Conservation (phyloP, 1,139 yeast species). For the Casaregolazyma lundiana region DNA sequence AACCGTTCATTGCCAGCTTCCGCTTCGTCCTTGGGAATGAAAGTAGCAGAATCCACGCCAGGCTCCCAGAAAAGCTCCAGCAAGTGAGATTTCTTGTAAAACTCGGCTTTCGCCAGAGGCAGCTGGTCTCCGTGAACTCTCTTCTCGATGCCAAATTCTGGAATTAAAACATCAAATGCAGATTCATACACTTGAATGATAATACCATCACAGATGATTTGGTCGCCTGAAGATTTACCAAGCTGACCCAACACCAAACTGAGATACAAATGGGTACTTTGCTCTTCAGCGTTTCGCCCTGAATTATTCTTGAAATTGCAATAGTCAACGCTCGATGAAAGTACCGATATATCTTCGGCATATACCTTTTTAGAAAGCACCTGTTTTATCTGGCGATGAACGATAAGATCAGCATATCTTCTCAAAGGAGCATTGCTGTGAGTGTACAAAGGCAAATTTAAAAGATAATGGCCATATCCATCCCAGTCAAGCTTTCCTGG, state of each 20-base stretch:
- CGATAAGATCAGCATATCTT: conserved; percentile 87
- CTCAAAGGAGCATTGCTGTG: conserved; percentile 92
- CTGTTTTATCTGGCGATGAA: conserved; percentile 82
- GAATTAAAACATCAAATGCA: conserved; percentile 89
- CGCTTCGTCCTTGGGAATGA: conserved; percentile 81
- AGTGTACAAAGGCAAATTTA: conserved; percentile 80
- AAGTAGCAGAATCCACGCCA: conserved; percentile 87
- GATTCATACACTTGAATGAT: conserved; percentile 93
- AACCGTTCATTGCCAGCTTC: conserved; percentile 4
- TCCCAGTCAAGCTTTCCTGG: conserved; percentile 88
- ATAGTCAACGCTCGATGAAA: conserved; percentile 81
- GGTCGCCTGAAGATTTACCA: conserved; percentile 68
- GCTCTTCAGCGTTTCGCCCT: conserved; percentile 90
- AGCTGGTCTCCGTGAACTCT: conserved; percentile 97
- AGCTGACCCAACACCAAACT: conserved; percentile 81
- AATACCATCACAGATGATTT: conserved; percentile 76
- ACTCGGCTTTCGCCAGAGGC: conserved; percentile 89
- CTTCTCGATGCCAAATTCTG: conserved; percentile 94
- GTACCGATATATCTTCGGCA: conserved; percentile 59
- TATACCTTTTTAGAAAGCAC: conserved; percentile 43
- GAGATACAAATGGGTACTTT: conserved; percentile 79
- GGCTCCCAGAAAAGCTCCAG: conserved; percentile 90
- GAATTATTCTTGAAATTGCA: conserved; percentile 95
- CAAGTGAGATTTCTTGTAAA: conserved; percentile 60
- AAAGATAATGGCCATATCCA: conserved; percentile 65